Evolutionary conservation across 2,329 filamentous ascomycete genomes (phyloP), one percentile per base, ranked within the genome.

Genomic region (Fusarium temperatum): DNA sequence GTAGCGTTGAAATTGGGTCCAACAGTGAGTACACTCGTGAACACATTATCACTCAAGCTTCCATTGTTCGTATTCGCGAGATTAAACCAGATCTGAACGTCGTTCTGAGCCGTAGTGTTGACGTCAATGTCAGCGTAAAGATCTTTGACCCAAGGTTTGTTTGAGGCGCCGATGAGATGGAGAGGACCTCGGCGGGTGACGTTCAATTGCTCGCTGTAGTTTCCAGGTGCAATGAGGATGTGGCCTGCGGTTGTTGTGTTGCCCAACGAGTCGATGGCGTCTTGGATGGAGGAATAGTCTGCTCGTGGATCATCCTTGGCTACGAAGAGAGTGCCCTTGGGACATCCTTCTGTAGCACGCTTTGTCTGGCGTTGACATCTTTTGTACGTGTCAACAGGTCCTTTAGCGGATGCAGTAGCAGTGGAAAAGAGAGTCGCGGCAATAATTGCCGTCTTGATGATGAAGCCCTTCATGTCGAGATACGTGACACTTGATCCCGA

Each of bases 201-300:
- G 72, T 93, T 93, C 68, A 93, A 81, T 80, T 91, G 89, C 76
- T 92, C 90, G 3, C 83, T 87, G 75, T 92, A 92, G 67, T 84
- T 85, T 1, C 90, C 90, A 0, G 89, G 84, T 0, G 87, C 85
- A 51, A 92, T 87, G 18, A 92, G 85, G 73, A 93, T 91, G 24
- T 75, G 65, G 1, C 69, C 68, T 13, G 73, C 41, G 1, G 35
- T 51, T 14, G 73, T 77, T 22, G 75, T 78, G 41, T 84, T 81
- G 0, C 81, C 80, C 1, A 85, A 66, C 3, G 82, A 85, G 28
- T 79, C 73, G 36, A 86, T 85, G 14, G 84, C 84, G 35, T 80
- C 77, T 68, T 84, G 83, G 47, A 86, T 83, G 9, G 78, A 81
- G 41, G 67, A 77, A 68, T 85, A 86, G 36, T 79, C 74, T 11